phyloP scores from a whole-genome alignment of 1,284 basidiomycete genomes.

The Pisolithus thermaeus region DNA sequence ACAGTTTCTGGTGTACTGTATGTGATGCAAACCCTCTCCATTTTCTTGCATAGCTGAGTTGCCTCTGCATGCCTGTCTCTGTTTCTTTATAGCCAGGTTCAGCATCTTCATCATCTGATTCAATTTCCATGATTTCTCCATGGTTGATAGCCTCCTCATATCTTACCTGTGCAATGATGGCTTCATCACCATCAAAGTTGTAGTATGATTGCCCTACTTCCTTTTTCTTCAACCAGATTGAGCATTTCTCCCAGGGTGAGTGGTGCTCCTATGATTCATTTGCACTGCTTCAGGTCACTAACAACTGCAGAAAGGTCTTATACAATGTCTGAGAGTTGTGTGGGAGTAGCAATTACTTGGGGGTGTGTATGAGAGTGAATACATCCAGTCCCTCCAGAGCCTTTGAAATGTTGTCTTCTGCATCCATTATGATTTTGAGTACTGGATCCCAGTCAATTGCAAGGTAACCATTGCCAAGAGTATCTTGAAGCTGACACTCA shows the following conservation, averaged over 20 bases:
- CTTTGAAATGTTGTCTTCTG: not conserved
- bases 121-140: not conserved
- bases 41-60: not conserved
- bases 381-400: not conserved
- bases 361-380: constrained; percentile 1
- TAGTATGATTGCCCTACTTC: constrained; percentile 14
- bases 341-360: not conserved
- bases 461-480: too few species aligned
- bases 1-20: not conserved
- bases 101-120: not conserved
- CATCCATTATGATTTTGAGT: constrained; percentile 3
- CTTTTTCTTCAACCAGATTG: constrained; percentile 16
- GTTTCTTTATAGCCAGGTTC: not conserved
- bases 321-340: constrained; percentile 17
- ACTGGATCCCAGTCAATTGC: constrained; percentile 1
- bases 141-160: not conserved
- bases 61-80: not conserved
- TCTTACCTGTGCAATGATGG: not conserved
- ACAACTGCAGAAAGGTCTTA: constrained; percentile 2
- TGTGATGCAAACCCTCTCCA: not conserved
- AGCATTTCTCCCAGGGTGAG: constrained; percentile 17
- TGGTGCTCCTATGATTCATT: constrained; percentile 8
- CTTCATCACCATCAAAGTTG: not conserved
- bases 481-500: constrained; percentile 4
- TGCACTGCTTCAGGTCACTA: not conserved